A percentile compares a stretch with the other conserved stretches of the same genome.
Evolutionary conservation across 1,284 basidiomycete species (phyloP).

Genomic region (Moesziomyces globuligerus): DNA sequence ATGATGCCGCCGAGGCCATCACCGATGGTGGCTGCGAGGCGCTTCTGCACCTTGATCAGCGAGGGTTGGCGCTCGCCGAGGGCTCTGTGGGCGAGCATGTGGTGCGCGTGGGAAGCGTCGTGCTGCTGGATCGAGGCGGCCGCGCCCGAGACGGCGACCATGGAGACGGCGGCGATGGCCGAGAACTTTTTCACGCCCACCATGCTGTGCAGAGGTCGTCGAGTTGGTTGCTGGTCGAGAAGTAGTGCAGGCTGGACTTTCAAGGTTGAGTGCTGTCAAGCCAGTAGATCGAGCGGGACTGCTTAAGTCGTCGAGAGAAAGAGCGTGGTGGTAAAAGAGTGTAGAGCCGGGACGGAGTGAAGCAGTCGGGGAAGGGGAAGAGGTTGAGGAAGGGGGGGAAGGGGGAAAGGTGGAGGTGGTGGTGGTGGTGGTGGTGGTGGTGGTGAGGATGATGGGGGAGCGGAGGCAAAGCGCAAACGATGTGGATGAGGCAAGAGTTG

Average conservation of each 20-base stretch:
- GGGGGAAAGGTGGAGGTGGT: slow-evolving; percentile 5
- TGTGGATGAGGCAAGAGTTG: slow-evolving; percentile 1
- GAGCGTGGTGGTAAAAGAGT: slow-evolving; percentile 30
- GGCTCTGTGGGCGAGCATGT: slow-evolving; percentile 22
- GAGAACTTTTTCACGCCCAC: slow-evolving; percentile 30
- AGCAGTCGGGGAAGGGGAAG: slow-evolving; percentile 3
- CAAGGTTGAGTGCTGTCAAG: neutral
- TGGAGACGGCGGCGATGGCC: slow-evolving; percentile 31
- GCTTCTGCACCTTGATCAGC: slow-evolving; percentile 45
- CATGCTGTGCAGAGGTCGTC: slow-evolving; percentile 14
- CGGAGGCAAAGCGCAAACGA: neutral
- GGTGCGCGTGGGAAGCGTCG: slow-evolving; percentile 23
- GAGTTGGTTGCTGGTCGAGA: neutral
- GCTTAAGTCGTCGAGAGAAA: slow-evolving; percentile 5
- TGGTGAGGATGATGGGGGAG: slow-evolving; percentile 6
- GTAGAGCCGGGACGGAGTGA: slow-evolving; percentile 10
- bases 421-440: slow-evolving; percentile 15
- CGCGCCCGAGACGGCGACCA: slow-evolving; percentile 25
- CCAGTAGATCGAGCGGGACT: neutral
- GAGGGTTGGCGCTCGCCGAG: slow-evolving; percentile 18
- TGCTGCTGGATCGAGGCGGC: slow-evolving; percentile 25
- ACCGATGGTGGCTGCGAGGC: slow-evolving; percentile 7
- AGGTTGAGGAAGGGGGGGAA: neutral
- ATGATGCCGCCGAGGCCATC: slow-evolving; percentile 35
- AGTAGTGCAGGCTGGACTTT: neutral